These are phyloP conservation scores for Cetraspora pellucida DNA, from an alignment of 192 early-diverging fungal species.

Conservation along the genomic window DNA sequence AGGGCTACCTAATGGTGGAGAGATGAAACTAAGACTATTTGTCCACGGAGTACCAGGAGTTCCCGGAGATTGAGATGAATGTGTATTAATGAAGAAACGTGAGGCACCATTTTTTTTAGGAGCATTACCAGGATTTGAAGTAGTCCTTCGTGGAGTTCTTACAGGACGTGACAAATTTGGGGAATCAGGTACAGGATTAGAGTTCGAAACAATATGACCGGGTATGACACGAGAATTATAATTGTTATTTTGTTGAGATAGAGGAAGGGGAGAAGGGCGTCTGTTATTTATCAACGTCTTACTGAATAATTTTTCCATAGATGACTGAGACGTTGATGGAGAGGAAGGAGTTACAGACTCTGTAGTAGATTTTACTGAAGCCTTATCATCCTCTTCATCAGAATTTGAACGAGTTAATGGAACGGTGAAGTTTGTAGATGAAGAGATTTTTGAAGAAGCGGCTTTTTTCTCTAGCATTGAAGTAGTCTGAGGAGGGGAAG, in stretches of 20 bases:
- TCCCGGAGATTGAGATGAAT: not conserved
- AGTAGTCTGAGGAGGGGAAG: not conserved
- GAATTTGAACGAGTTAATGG: not conserved
- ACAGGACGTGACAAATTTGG: not conserved
- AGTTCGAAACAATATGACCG: not conserved
- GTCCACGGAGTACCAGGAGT: slow-evolving; percentile 28
- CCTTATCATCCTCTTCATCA: slow-evolving; percentile 1
- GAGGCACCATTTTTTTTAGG: not conserved
- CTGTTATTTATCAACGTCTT: slow-evolving; percentile 13
- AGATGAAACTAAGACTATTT: slow-evolving; percentile 1
- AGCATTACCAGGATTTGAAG: slow-evolving; percentile 26
- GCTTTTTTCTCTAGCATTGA: not conserved
- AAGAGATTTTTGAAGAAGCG: not conserved
- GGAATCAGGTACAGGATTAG: not conserved
- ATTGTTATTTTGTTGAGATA: not conserved
- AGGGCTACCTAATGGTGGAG: slow-evolving; percentile 20
- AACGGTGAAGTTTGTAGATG: not conserved
- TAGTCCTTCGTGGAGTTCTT: slow-evolving; percentile 7
- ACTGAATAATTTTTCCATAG: slow-evolving; percentile 15
- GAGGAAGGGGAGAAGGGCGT: slow-evolving; percentile 26
- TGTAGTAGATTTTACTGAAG: slow-evolving; percentile 12
- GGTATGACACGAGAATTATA: slow-evolving; percentile 23
- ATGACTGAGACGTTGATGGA: not conserved
- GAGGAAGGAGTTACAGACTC: not conserved
- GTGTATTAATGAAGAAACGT: slow-evolving; percentile 20